Percentiles rank a stretch among this genome's conserved stretches.
phyloP scores from a whole-genome alignment of 192 early-diverging fungal species.

The Spinellus fusiger region DNA sequence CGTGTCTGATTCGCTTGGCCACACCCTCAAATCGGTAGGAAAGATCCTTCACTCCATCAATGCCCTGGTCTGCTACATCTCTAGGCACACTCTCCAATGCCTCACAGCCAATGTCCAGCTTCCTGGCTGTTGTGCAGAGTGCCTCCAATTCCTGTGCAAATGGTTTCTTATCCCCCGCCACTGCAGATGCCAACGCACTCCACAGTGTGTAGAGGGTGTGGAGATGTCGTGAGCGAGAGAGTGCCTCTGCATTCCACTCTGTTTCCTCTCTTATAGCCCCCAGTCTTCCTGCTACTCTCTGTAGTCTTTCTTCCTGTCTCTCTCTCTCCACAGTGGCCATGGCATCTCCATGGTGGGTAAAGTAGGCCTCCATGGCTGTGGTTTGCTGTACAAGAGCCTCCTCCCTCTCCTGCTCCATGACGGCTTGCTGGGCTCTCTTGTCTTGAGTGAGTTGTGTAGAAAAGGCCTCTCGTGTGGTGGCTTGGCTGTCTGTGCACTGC shows the following conservation, averaged over 20 bases:
- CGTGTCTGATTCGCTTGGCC: slow-evolving; percentile 58
- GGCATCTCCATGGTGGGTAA: too few species aligned
- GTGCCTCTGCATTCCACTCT: slow-evolving; percentile 57
- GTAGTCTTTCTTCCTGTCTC: too few species aligned
- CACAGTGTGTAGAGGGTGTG: slow-evolving; percentile 57
- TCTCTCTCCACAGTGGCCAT: too few species aligned
- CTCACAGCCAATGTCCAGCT: slow-evolving; percentile 33
- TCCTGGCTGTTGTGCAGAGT: slow-evolving; percentile 35
- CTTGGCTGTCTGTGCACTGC: too few species aligned
- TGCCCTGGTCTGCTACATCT: slow-evolving; percentile 47
- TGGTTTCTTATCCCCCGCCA: slow-evolving; percentile 39
- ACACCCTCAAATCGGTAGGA: slow-evolving; percentile 61
- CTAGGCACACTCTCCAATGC: slow-evolving; percentile 57
- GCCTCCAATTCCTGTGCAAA: slow-evolving; percentile 64
- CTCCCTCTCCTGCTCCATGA: too few species aligned
- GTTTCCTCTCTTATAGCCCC: too few species aligned
- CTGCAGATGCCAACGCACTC: slow-evolving; percentile 50
- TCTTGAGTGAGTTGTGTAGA: too few species aligned
- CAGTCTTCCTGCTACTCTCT: too few species aligned
- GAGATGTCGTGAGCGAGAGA: slow-evolving; percentile 53
- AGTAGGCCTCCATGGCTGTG: too few species aligned
- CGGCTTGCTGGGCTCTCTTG: too few species aligned
- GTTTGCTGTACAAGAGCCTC: too few species aligned
- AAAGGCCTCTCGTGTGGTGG: too few species aligned
- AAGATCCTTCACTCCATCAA: slow-evolving; percentile 57